phyloP scores from a whole-genome alignment of 352 stramenopile species.

The Phytophthora hybrid region DNA sequence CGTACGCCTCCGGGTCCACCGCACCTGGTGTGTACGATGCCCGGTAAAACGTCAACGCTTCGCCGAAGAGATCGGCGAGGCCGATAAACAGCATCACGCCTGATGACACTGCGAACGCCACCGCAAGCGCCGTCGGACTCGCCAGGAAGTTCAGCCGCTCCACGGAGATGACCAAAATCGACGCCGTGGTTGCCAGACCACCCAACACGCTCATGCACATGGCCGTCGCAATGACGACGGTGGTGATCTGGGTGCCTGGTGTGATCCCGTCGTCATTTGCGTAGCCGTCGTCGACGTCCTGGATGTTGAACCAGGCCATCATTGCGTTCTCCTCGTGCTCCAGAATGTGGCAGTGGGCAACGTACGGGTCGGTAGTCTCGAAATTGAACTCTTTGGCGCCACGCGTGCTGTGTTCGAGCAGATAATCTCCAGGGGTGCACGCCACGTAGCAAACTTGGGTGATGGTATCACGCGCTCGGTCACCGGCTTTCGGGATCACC shows the following conservation, averaged over 20 bases:
- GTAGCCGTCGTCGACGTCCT: constrained; percentile 52
- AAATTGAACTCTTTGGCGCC: constrained; percentile 71
- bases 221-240: constrained; percentile 55
- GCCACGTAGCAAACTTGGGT: constrained; percentile 85
- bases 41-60: constrained; percentile 64
- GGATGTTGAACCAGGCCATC: constrained; percentile 81
- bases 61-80: constrained; percentile 63
- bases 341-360: constrained; percentile 83
- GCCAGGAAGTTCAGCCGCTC: constrained; percentile 63
- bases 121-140: constrained; percentile 56
- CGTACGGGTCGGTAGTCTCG: constrained; percentile 76
- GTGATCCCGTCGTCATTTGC: constrained; percentile 53
- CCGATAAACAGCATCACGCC: constrained; percentile 84
- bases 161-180: constrained; percentile 61
- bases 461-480: constrained; percentile 41
- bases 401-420: constrained; percentile 61
- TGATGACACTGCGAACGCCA: constrained; percentile 74
- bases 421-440: constrained; percentile 74
- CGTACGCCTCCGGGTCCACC: constrained; percentile 69
- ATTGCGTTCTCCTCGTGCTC: constrained; percentile 86
- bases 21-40: constrained; percentile 58
- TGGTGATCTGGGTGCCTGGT: constrained; percentile 47
- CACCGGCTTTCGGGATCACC: constrained; percentile 71
- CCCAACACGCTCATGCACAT: constrained; percentile 78
- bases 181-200: constrained; percentile 67